Evolutionary conservation across 371 early-diverging fungal species (phyloP), one percentile per base, ranked within the genome.

Genomic region (Coemansia sp.): DNA sequence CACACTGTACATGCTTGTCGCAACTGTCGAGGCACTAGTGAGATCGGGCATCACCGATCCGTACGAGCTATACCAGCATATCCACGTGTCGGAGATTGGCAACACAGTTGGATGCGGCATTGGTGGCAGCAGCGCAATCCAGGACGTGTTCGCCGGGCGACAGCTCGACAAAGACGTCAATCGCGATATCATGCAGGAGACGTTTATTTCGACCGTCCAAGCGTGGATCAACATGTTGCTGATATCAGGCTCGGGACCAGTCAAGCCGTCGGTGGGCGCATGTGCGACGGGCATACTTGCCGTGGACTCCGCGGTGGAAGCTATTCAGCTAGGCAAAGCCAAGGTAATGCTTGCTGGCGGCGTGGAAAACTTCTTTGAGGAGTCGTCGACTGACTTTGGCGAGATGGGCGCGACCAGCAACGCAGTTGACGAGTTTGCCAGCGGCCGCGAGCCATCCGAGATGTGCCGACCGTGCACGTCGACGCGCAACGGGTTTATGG

Each of bases 181-280:
- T 78, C 86, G 86, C 75, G 97, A 95, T 73, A 88, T 91, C 58
- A 79, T 96, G 55, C 97, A 96, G 76, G 97, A 96, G 79, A 86
- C 86, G 49, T 95, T 95, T 84, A 95, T 95, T 80, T 94, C 93
- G 84, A 96, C 96, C 57, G 92, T 94, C 87, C 90, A 95, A 61
- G 96, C 95, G 55, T 96, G 95, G 95, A 83, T 96, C 72, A 96
- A 96, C 85, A 85, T 96, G 91, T 84, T 96, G 66, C 80, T 96
- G 61, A 84, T 96, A 38, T 93, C 94, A 8, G 87, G 93, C 4
- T 90, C 95, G 10, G 97, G 96, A 55, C 97, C 97, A 26, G 93
- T 96, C 83, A 95, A 94, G 87, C 93, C 94, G 3, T 92, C 93
- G 13, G 95, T 93, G 59, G 93, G 95, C 48, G 96, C 97, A 26